Evolutionary conservation across 139 green algal species (phyloP).

Genomic region (Chlamydomonas sp.): DNA sequence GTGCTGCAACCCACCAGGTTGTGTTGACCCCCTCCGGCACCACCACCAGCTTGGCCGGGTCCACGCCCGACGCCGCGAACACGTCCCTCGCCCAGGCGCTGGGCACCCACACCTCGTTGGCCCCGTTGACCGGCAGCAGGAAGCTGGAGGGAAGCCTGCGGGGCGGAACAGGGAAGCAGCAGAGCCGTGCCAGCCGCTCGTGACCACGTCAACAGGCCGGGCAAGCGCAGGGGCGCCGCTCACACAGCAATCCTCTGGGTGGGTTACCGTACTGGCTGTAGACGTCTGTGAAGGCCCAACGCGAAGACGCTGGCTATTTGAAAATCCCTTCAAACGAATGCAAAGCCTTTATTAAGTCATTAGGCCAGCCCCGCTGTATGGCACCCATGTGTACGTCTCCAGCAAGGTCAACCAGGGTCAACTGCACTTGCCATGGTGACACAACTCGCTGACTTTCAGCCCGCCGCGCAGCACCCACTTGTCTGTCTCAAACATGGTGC

Average conservation of each 20-base stretch:
- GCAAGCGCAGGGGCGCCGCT: not conserved
- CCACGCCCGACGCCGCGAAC: slow-evolving; percentile 52
- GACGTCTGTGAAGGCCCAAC: too few species aligned
- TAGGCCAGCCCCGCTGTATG: too few species aligned
- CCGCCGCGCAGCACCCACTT: slow-evolving; percentile 25
- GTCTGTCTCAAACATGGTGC: slow-evolving; percentile 80
- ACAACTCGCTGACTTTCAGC: too few species aligned
- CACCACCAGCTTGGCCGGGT: slow-evolving; percentile 49
- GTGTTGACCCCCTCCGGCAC: slow-evolving; percentile 76
- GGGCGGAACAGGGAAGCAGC: not conserved
- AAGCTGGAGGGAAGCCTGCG: slow-evolving; percentile 40
- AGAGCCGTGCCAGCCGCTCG: too few species aligned
- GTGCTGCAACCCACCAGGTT: not conserved
- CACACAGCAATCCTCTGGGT: too few species aligned
- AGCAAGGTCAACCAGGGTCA: too few species aligned
- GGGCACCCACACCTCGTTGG: slow-evolving; percentile 61
- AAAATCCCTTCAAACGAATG: too few species aligned
- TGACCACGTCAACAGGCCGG: not conserved
- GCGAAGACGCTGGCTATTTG: too few species aligned
- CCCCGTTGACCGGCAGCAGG: not conserved
- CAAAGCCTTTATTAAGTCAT: too few species aligned
- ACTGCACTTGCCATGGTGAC: too few species aligned
- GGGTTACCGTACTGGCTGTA: too few species aligned
- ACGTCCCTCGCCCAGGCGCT: slow-evolving; percentile 59
- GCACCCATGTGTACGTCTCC: too few species aligned